Evolutionary conservation across 192 early-diverging fungal species (phyloP).

Genomic region (Oehlia diaphana): DNA sequence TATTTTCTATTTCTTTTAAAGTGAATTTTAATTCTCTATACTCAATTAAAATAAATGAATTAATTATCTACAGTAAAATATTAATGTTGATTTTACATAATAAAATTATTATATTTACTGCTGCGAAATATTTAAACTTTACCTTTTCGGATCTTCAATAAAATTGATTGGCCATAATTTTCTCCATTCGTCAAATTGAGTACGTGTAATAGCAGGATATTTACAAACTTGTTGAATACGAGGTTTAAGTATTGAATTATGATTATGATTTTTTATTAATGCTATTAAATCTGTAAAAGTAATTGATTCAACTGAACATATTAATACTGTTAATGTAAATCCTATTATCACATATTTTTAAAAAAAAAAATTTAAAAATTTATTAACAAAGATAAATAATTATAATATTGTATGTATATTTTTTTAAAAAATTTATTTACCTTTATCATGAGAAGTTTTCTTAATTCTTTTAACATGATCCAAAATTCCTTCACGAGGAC

Average conservation of each 20-base stretch:
- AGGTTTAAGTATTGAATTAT: slow-evolving; percentile 34
- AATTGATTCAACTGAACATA: slow-evolving; percentile 39
- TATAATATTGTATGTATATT: neutral
- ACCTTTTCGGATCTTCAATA: slow-evolving; percentile 54
- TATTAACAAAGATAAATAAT: neutral
- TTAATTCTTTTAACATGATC: slow-evolving; percentile 51
- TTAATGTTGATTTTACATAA: neutral
- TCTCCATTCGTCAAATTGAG: slow-evolving; percentile 81
- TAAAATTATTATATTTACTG: neutral
- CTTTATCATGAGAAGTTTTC: slow-evolving; percentile 19
- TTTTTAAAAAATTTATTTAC: neutral
- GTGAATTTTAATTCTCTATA: slow-evolving; percentile 44
- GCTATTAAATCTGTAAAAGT: slow-evolving; percentile 27
- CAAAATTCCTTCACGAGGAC: slow-evolving; percentile 39
- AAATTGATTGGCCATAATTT: slow-evolving; percentile 80
- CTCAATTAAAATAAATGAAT: neutral
- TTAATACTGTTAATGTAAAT: slow-evolving; percentile 36
- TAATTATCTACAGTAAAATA: neutral
- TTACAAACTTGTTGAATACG: slow-evolving; percentile 52
- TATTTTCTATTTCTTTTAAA: slow-evolving; percentile 39
- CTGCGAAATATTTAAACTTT: neutral
- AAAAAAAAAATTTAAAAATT: neutral
- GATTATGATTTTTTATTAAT: slow-evolving; percentile 31
- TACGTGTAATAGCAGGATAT: slow-evolving; percentile 61
- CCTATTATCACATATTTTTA: neutral